Percentiles rank a stretch among this genome's conserved stretches.
Conservation (phyloP, 1,139 yeast genomes). For the Saccharomyces pastorianus region DNA sequence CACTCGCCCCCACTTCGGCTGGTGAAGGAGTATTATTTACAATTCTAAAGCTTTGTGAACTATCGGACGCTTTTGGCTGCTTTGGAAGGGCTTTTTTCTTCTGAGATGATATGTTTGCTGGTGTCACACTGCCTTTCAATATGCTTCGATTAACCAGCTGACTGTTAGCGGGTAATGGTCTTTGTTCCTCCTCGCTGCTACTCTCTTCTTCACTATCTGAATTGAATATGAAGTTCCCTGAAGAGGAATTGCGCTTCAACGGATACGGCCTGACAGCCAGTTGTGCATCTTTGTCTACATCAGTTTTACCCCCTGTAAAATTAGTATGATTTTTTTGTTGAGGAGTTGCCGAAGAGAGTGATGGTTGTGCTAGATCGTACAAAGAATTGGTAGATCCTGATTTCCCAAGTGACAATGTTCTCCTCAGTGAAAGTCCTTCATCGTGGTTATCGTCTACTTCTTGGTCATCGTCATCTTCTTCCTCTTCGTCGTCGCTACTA, state of each 20-base stretch:
- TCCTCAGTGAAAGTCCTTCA: slow-evolving; percentile 16
- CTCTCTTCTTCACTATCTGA: slow-evolving; percentile 27
- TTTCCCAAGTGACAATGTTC: slow-evolving; percentile 28
- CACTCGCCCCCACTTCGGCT: slow-evolving; percentile 31
- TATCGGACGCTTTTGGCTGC: neutral
- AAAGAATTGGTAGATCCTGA: slow-evolving; percentile 19
- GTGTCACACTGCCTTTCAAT: neutral
- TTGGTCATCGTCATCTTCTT: slow-evolving; percentile 5
- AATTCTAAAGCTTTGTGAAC: slow-evolving; percentile 8
- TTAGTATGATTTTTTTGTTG: neutral
- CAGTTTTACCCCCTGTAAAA: neutral
- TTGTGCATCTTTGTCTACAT: neutral
- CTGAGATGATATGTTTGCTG: neutral
- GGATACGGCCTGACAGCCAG: neutral
- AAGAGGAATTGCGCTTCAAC: slow-evolving; percentile 15
- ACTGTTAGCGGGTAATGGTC: neutral
- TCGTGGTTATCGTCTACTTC: slow-evolving; percentile 2
- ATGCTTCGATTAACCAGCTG: neutral
- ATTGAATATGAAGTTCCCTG: slow-evolving; percentile 25
- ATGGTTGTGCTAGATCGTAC: slow-evolving; percentile 15
- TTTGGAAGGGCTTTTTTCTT: neutral
- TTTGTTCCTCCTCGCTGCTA: slow-evolving; percentile 6
- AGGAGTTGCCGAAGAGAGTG: neutral
- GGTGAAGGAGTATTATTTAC: slow-evolving; percentile 14
- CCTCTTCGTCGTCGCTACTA: slow-evolving; percentile 17